A percentile compares a stretch with the other conserved stretches of the same genome.
Conservation (phyloP, 805 yeast species). For the Isabelozyma gotoi region DNA sequence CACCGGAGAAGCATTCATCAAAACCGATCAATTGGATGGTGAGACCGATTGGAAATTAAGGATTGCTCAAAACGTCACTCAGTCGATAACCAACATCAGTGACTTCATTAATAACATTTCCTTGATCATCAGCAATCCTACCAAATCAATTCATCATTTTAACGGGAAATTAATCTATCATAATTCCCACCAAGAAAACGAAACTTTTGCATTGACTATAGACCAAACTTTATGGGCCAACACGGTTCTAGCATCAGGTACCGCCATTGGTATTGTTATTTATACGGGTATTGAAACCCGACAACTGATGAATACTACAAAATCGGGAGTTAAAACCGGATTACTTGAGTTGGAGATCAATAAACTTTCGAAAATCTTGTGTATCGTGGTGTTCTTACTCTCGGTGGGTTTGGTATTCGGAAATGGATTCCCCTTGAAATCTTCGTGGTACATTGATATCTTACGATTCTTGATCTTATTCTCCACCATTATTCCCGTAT, state of each 20-base stretch:
- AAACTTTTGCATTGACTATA: slow-evolving; percentile 65
- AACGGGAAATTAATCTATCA: slow-evolving; percentile 69
- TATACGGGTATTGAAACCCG: slow-evolving; percentile 94
- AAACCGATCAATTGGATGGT: slow-evolving; percentile 97
- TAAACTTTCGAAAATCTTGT: slow-evolving; percentile 79
- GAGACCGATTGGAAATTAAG: slow-evolving; percentile 99
- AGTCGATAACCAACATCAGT: slow-evolving; percentile 46
- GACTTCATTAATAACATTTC: slow-evolving; percentile 50
- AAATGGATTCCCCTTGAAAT: slow-evolving; percentile 62
- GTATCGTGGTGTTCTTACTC: slow-evolving; percentile 79
- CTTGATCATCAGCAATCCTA: slow-evolving; percentile 77
- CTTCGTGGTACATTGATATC: slow-evolving; percentile 85
- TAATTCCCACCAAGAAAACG: slow-evolving; percentile 27
- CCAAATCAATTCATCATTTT: slow-evolving; percentile 79
- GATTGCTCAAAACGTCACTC: slow-evolving; percentile 74
- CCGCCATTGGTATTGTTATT: slow-evolving; percentile 81
- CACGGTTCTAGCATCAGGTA: slow-evolving; percentile 93
- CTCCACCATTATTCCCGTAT: slow-evolving; percentile 94
- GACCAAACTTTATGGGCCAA: slow-evolving; percentile 98
- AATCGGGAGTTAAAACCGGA: slow-evolving; percentile 85
- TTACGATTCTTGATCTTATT: slow-evolving; percentile 89
- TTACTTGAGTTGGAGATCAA: slow-evolving; percentile 89
- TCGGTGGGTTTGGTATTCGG: slow-evolving; percentile 76
- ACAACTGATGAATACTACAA: slow-evolving; percentile 90
- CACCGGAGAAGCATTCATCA: slow-evolving; percentile 91